Conservation (phyloP, 331 rosid genomes). For the Erythrophleum ivorense region DNA sequence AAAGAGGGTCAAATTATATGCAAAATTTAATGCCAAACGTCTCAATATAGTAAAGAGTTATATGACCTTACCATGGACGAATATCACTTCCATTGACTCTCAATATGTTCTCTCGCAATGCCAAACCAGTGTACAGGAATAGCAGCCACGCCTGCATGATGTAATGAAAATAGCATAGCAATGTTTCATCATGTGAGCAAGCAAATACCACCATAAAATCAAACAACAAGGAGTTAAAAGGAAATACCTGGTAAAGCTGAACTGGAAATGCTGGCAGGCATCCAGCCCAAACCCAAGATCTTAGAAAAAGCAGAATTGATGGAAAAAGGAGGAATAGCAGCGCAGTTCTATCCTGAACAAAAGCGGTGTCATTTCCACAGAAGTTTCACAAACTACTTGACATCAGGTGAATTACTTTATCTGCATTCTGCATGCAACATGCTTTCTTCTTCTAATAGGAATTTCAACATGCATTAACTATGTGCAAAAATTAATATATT, state of each 20-base stretch:
- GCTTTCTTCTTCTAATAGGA: neutral
- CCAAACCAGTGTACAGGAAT: slow-evolving; percentile 91
- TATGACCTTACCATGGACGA: slow-evolving; percentile 76
- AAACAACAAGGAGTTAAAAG: neutral
- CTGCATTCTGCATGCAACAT: neutral
- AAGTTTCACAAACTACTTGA: slow-evolving; percentile 27
- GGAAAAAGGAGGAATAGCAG: slow-evolving; percentile 90
- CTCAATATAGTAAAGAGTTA: slow-evolving; percentile 7
- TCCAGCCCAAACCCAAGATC: slow-evolving; percentile 93
- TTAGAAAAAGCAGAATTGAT: slow-evolving; percentile 64
- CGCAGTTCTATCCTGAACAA: slow-evolving; percentile 93
- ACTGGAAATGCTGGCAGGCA: slow-evolving; percentile 95
- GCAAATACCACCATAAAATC: slow-evolving; percentile 11
- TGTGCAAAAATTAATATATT: neutral
- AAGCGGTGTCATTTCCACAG: slow-evolving; percentile 26
- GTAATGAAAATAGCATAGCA: slow-evolving; percentile 33
- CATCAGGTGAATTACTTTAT: neutral
- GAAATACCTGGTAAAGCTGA: slow-evolving; percentile 86
- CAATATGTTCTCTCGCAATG: slow-evolving; percentile 91
- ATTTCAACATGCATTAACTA: neutral
- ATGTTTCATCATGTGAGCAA: slow-evolving; percentile 32
- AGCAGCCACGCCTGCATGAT: slow-evolving; percentile 87
- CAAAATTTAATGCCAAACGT: neutral
- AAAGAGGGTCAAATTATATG: neutral
- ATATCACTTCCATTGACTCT: slow-evolving; percentile 95